Evolutionary conservation across 805 yeast genomes (phyloP).

Genomic region (Yarrowia yakushimensis): DNA sequence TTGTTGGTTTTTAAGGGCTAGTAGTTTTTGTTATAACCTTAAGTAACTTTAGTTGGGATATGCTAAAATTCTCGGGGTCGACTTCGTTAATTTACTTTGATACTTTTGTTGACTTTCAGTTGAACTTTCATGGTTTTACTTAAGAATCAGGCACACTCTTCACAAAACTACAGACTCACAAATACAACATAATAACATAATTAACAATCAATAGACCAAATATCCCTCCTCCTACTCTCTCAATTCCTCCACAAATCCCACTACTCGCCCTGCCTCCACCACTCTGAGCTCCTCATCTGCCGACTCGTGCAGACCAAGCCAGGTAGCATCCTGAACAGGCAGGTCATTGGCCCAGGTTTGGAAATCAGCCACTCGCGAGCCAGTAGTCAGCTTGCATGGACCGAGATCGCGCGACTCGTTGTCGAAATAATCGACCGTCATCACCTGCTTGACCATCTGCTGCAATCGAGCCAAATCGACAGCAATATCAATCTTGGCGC

Average conservation of each 20-base stretch:
- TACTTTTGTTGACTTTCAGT: no score
- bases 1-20: no score
- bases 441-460: neutral
- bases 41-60: no score
- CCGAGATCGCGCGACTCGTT: neutral
- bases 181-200: neutral
- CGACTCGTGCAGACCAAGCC: constrained; percentile 10
- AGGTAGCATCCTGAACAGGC: constrained; percentile 9
- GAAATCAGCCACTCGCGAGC: neutral
- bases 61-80: no score
- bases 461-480: constrained; percentile 28
- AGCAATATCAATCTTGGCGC: constrained; percentile 42
- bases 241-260: constrained; percentile 18
- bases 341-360: neutral
- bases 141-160: no score
- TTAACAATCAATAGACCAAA: neutral
- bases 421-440: neutral
- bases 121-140: no score
- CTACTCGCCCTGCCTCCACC: constrained; percentile 4
- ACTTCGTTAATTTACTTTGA: no score
- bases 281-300: constrained; percentile 5
- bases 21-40: no score
- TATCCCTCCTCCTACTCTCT: neutral
- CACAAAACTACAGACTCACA: no score
- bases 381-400: neutral